Percentiles rank a stretch among this genome's conserved stretches.
These are phyloP conservation scores for Chlorella sp. DNA, from an alignment of 139 green algal genomes.

Conservation along the genomic window DNA sequence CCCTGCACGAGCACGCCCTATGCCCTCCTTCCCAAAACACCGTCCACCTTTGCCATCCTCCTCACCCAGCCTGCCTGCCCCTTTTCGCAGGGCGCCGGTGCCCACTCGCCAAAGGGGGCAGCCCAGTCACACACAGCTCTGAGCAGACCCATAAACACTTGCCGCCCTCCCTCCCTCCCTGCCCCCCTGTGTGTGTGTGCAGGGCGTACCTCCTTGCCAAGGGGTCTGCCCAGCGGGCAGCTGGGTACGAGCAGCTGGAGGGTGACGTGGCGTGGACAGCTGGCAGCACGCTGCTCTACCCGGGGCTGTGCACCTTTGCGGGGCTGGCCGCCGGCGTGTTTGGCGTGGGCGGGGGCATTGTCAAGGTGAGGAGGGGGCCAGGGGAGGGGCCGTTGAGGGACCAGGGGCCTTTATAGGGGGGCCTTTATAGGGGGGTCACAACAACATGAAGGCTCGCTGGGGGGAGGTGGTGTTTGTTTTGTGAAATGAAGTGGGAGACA, in stretches of 20 bases:
- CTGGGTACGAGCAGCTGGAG: conserved; percentile 18
- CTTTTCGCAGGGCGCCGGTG: too few relatives aligned
- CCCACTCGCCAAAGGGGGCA: background rate
- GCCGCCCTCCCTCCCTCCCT: background rate
- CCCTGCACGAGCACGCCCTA: too few relatives aligned
- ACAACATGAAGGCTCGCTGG: too few relatives aligned
- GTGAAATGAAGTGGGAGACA: too few relatives aligned
- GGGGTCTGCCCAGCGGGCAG: background rate
- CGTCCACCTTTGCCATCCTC: background rate
- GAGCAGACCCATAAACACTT: background rate
- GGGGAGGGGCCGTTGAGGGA: background rate
- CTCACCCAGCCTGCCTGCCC: background rate
- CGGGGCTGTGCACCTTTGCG: conserved; percentile 60
- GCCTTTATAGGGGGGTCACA: too few relatives aligned
- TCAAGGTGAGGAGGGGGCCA: conserved; percentile 41
- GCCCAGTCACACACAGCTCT: background rate
- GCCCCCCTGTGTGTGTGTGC: background rate
- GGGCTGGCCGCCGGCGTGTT: conserved; percentile 72
- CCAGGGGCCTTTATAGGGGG: too few relatives aligned
- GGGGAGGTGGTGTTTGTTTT: too few relatives aligned
- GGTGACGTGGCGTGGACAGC: conserved; percentile 56
- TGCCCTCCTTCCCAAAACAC: background rate
- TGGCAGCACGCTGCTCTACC: conserved; percentile 64
- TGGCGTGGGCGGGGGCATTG: conserved; percentile 76
- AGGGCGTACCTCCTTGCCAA: conserved; percentile 36